Base-by-base conservation (phyloP, 2,329 filamentous ascomycete genomes). In the Byssoonygena ceratinophila region DNA sequence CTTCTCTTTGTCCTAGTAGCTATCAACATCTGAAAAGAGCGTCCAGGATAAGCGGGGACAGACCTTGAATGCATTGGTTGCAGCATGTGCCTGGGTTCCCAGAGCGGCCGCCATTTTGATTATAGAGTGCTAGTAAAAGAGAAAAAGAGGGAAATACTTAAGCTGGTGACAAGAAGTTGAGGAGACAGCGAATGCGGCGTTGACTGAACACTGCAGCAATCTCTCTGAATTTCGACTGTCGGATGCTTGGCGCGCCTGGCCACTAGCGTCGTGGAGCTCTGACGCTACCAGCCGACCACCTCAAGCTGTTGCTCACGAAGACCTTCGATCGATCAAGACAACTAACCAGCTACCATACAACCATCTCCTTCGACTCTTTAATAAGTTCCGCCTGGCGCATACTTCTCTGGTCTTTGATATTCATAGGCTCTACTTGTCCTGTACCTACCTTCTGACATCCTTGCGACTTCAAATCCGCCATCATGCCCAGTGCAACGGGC, bases 401-500 rank as follows among this genome's bases (percentile, higher is more conserved):
- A 55, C 4, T 8, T 18, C 39, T 20, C 11, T 46, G 31, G 1
- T 23, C 12, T 22, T 32, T 29, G 16, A 12, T 12, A 23, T 20
- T 18, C 25, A 11, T 39, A 22, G 14, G 50, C 37, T n/a, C 20
- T 20, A 8, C 25, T n/a, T 36, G 16, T n/a, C 11, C n/a, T 20
- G 37, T 11, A 11, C 14, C 20, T 27, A n/a, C 25, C 37, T 16
- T 51, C 27, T 32, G 16, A 40, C 18, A 39, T 22, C 34, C 39
- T 37, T 12, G 9, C 40, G 25, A 11, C 27, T 59, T 61, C 61
- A 55, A 62, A 57, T 60, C 65, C 57, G 18, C 67, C 66, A 75
- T 62, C 69, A 81, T 96, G 90, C 90, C 90, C 79, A 91, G 87
- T 76, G 91, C 92, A 72, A 94, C 85, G 65, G 92, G 92, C 69